A percentile compares a stretch with the other conserved stretches of the same genome.
Evolutionary conservation across 2,329 filamentous ascomycete genomes (phyloP).

Genomic region (Myriosclerotinia scirpicola): DNA sequence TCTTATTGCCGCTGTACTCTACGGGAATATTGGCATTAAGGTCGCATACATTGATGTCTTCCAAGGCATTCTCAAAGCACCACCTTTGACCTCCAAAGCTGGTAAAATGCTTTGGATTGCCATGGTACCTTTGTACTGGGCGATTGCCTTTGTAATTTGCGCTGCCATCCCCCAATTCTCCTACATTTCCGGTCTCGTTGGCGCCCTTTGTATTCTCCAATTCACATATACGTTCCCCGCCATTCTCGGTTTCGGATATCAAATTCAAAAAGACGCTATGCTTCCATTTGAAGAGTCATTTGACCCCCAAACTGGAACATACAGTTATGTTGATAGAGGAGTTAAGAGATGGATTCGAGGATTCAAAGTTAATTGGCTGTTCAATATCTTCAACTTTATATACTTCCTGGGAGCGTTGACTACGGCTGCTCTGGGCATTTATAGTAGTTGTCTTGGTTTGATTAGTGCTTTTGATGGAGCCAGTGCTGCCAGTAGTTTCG

Average conservation of each 20-base stretch:
- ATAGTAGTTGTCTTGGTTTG: constrained; percentile 25
- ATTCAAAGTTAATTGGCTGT: constrained; percentile 28
- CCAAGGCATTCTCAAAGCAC: constrained; percentile 48
- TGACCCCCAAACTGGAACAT: constrained; percentile 32
- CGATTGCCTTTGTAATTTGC: constrained; percentile 54
- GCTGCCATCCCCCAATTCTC: constrained; percentile 51
- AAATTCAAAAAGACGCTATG: constrained; percentile 38
- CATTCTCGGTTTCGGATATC: constrained; percentile 38
- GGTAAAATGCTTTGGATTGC: constrained; percentile 45
- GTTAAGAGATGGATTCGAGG: constrained; percentile 30
- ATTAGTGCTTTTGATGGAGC: constrained; percentile 14
- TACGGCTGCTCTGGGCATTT: constrained; percentile 34
- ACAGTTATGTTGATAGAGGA: constrained; percentile 20
- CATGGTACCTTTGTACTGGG: constrained; percentile 58
- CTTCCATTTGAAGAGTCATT: constrained; percentile 38
- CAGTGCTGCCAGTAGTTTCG: constrained; percentile 19
- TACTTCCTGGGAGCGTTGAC: constrained; percentile 33
- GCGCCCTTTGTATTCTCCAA: constrained; percentile 47
- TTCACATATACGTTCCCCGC: constrained; percentile 51
- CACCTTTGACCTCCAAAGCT: constrained; percentile 28
- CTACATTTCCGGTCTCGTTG: constrained; percentile 44
- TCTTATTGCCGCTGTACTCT: constrained; percentile 43
- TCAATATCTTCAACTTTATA: constrained; percentile 30
- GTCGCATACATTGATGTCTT: constrained; percentile 48
- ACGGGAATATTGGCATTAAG: constrained; percentile 47